Evolutionary conservation across 2,329 filamentous ascomycete species (phyloP).

Genomic region (Mycogone perniciosa): DNA sequence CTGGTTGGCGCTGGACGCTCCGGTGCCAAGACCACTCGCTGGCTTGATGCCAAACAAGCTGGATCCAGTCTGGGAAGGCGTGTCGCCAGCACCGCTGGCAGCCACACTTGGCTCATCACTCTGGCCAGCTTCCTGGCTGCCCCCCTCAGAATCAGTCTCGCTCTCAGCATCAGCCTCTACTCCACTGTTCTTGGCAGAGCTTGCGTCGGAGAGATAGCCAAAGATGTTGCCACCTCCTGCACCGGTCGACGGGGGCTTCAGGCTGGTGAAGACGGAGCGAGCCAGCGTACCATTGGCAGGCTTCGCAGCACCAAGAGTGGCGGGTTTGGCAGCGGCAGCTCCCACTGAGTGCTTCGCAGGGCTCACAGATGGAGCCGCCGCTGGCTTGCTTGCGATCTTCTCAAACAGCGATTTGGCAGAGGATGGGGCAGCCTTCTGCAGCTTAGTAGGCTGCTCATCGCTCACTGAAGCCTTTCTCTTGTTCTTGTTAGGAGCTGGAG

Average conservation of each 20-base stretch:
- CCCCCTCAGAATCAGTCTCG: conserved; percentile 40
- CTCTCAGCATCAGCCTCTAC: conserved; percentile 42
- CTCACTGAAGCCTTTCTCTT: conserved; percentile 46
- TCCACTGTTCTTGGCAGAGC: conserved; percentile 49
- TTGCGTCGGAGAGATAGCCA: conserved; percentile 51
- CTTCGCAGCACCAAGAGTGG: conserved; percentile 30
- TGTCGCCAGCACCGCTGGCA: conserved; percentile 36
- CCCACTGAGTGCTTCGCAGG: conserved; percentile 24
- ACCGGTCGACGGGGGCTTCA: conserved; percentile 26
- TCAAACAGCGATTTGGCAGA: conserved; percentile 52
- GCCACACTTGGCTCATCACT: conserved; percentile 39
- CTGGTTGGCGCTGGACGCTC: conserved; percentile 32
- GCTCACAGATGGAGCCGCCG: conserved; percentile 26
- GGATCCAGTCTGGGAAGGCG: conserved; percentile 28
- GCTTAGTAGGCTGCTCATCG: conserved; percentile 44
- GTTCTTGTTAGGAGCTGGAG: conserved; percentile 35
- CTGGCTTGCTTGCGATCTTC: conserved; percentile 48
- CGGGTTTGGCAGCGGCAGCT: conserved; percentile 25
- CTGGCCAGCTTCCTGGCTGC: conserved; percentile 36
- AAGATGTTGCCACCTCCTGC: conserved; percentile 44
- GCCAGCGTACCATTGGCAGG: conserved; percentile 32
- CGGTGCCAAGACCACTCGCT: conserved; percentile 18
- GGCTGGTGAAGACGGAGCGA: conserved; percentile 37
- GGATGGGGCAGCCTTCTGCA: conserved; percentile 46
- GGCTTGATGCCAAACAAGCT: conserved; percentile 27